A percentile compares a stretch with the other conserved stretches of the same genome.
phyloP scores from a whole-genome alignment of 2,329 filamentous ascomycete species.

The Hypoxylon sp. region DNA sequence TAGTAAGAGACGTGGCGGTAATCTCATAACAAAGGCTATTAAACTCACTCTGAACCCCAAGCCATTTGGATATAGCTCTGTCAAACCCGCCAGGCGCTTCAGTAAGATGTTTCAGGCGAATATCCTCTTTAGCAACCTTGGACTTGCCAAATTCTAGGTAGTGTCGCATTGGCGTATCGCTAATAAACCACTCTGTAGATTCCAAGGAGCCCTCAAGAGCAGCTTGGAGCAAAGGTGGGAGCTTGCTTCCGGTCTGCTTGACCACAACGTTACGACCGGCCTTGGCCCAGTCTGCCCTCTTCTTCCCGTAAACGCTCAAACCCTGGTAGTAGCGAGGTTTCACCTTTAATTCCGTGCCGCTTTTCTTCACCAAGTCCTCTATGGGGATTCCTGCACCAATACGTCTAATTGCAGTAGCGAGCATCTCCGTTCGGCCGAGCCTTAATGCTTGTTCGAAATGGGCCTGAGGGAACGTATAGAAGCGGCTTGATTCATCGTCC shows the following conservation, averaged over 20 bases:
- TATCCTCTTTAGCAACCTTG: conserved; percentile 71
- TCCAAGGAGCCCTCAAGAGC: conserved; percentile 72
- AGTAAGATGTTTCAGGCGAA: conserved; percentile 72
- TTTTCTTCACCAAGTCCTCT: conserved; percentile 75
- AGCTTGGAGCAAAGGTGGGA: conserved; percentile 73
- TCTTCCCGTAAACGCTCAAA: conserved; percentile 71
- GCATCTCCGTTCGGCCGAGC: conserved; percentile 67
- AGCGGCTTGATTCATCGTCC: conserved; percentile 55
- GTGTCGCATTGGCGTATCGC: conserved; percentile 75
- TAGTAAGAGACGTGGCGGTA: conserved; percentile 35
- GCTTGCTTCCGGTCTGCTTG: conserved; percentile 59
- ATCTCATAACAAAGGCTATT: not conserved
- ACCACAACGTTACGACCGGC: conserved; percentile 66
- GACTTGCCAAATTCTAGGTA: conserved; percentile 78
- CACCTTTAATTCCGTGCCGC: conserved; percentile 72
- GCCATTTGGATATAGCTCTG: conserved; percentile 72
- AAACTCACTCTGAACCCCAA: conserved; percentile 71
- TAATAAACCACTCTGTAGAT: conserved; percentile 82
- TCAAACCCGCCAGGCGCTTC: conserved; percentile 74
- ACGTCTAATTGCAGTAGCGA: conserved; percentile 75
- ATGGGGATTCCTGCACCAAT: conserved; percentile 79
- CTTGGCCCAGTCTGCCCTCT: conserved; percentile 78
- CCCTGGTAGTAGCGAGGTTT: conserved; percentile 84
- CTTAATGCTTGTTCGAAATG: conserved; percentile 63
- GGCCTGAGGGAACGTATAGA: conserved; percentile 58